Conservation (phyloP, 768 basidiomycete genomes). For the Suillus variegatus region DNA sequence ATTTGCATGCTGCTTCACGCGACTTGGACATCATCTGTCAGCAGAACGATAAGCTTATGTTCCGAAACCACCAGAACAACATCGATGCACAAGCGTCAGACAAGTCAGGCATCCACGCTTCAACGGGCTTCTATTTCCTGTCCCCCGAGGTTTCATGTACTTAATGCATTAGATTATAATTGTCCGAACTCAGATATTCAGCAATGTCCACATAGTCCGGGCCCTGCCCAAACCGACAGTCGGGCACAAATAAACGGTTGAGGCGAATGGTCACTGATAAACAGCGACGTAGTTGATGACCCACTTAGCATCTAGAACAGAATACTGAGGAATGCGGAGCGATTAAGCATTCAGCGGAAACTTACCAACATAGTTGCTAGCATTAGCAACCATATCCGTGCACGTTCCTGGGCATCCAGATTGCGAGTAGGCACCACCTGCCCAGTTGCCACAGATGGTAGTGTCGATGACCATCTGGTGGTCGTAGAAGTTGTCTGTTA, state of each 20-base stretch:
- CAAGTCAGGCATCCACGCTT: not conserved
- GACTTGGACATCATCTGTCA: no score
- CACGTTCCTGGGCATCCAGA: conserved; percentile 47
- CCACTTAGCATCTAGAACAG: conserved; percentile 51
- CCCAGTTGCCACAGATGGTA: conserved; percentile 36
- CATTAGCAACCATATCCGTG: conserved; percentile 49
- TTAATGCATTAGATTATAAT: not conserved
- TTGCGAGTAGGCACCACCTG: conserved; percentile 20
- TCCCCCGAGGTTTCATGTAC: not conserved
- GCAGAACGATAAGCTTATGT: no score
- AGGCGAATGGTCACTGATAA: conserved; percentile 35
- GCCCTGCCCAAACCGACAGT: not conserved
- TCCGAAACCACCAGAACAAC: no score
- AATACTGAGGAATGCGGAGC: not conserved
- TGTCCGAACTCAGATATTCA: not conserved
- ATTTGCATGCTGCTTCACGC: no score
- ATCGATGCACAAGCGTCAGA: not conserved
- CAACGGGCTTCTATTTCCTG: not conserved
- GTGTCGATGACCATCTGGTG: conserved; percentile 48
- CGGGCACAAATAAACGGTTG: not conserved
- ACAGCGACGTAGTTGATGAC: conserved; percentile 57
- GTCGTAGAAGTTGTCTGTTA: conserved; percentile 52
- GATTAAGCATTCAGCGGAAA: conserved; percentile 24
- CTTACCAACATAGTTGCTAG: conserved; percentile 53
- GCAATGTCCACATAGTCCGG: not conserved